phyloP scores from a whole-genome alignment of 1,139 yeast species.

The Sugiyamaella xylanicola region DNA sequence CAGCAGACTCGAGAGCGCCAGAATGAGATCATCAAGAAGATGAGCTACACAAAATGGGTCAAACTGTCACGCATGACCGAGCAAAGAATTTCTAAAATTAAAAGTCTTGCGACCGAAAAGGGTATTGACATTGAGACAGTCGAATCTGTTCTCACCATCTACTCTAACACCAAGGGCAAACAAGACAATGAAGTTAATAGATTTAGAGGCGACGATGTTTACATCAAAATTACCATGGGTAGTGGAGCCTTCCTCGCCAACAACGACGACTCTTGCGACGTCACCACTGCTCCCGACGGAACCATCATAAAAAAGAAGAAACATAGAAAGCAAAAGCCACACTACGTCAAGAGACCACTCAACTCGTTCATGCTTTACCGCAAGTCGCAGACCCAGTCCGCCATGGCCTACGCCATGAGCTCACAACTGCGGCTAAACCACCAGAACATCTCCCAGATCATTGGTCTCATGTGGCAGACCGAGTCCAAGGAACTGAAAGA shows the following conservation, averaged over 20 bases:
- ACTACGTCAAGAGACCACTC: conserved; percentile 50
- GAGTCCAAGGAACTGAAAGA: conserved; percentile 46
- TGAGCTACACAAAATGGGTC: conserved; percentile 37
- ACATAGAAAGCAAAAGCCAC: conserved; percentile 33
- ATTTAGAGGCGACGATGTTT: conserved; percentile 36
- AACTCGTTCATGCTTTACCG: conserved; percentile 56
- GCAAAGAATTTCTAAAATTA: conserved; percentile 35
- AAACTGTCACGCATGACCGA: conserved; percentile 38
- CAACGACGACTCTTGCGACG: conserved; percentile 23
- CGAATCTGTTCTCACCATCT: conserved; percentile 38
- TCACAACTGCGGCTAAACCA: conserved; percentile 46
- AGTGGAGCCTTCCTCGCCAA: conserved; percentile 30
- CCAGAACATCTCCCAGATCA: conserved; percentile 48
- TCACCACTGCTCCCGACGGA: conserved; percentile 23
- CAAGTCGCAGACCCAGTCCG: conserved; percentile 48
- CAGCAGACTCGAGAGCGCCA: conserved; percentile 20
- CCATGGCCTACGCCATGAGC: conserved; percentile 46
- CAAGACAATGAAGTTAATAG: conserved; percentile 35
- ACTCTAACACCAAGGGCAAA: conserved; percentile 28
- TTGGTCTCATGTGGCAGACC: conserved; percentile 53
- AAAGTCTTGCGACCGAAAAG: conserved; percentile 37
- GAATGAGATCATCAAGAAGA: conserved; percentile 24
- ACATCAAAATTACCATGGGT: conserved; percentile 38
- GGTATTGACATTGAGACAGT: conserved; percentile 39
- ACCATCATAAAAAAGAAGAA: conserved; percentile 29